phyloP scores from a whole-genome alignment of 139 green algal genomes.

The Chlamydomonas eustigma region DNA sequence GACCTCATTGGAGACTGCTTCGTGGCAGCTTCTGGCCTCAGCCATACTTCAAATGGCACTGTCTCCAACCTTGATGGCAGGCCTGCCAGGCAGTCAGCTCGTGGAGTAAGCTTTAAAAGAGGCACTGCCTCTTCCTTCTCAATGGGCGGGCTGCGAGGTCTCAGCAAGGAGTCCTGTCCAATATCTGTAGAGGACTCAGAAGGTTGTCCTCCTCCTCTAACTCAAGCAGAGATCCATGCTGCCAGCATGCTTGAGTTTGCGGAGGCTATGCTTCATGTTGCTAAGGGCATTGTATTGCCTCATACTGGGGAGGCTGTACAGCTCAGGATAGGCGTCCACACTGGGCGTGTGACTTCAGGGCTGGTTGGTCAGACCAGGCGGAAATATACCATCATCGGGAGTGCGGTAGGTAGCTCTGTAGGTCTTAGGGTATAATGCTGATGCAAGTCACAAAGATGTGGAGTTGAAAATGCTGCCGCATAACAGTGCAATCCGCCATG shows the following conservation, averaged over 20 bases:
- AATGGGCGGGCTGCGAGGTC: too few species aligned
- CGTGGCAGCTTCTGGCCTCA: background rate
- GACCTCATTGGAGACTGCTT: constrained; percentile 6
- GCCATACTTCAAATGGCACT: too few species aligned
- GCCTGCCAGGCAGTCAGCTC: too few species aligned
- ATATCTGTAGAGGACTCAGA: too few species aligned
- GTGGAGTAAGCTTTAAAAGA: too few species aligned
- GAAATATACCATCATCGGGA: constrained; percentile 42
- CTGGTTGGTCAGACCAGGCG: constrained; percentile 40
- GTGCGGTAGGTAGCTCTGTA: background rate
- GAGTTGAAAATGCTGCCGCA: too few species aligned
- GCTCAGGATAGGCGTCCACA: constrained; percentile 49
- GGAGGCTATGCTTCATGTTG: background rate
- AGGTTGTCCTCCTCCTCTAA: too few species aligned
- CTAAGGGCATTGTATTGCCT: background rate
- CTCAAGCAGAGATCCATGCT: background rate
- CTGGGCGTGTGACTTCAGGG: constrained; percentile 30
- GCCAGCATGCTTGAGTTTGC: constrained; percentile 8
- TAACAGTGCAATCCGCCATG: too few species aligned
- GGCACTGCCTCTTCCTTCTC: too few species aligned
- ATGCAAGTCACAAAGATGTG: background rate
- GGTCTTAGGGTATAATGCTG: background rate
- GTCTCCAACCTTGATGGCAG: too few species aligned
- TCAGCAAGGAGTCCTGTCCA: too few species aligned
- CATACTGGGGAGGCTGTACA: constrained; percentile 4